Evolutionary conservation across 1,139 yeast genomes (phyloP), one percentile per base, ranked within the genome.

Genomic region (Yamadazyma sp.): DNA sequence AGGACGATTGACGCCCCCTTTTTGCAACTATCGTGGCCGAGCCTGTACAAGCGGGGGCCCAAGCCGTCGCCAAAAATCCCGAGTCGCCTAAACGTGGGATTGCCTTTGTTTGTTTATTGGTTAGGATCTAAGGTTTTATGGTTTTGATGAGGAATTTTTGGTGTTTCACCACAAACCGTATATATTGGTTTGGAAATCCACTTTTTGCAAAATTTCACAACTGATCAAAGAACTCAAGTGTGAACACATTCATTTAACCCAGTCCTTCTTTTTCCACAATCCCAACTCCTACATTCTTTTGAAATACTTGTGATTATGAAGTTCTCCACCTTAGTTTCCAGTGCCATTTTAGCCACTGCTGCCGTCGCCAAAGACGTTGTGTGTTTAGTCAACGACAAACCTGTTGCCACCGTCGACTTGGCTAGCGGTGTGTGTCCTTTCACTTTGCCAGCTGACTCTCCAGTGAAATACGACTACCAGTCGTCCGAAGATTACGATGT

Each of bases 351-450:
- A 26, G 47, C 51, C 5, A 27, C 40, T 28, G 17, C 37, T 16
- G 45, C 43, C 25, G 25, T 38, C 9, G 54, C 56, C 29, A 37
- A 40, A 42, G 44, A 46, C 38, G 75, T 69, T 38, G 69, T 60
- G 34, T 70, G 76, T 60, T 43, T 59, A 36, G 65, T 66, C 33
- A 52, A 61, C 47, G 69, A 68, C 44, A 50, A 39, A 26, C 47
- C 55, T 30, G 62, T 59, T 23, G 66, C 67, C 24, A 59, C 61
- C 34, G 75, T 69, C 37, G 74, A 68, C 55, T 62, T 62, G 45
- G 73, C 61, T 40, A 62, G 74, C 34, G 76, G 74, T 40, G 43
- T 43, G 7, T 70, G 76, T 58, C 63, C 68, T 32, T 69, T 68
- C 62, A 39, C 59, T 8, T 47, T 70, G 31, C 72, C 73, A 42